These are phyloP conservation scores for Diplodia seriata DNA, from an alignment of 2,329 filamentous ascomycete genomes.

Conservation along the genomic window DNA sequence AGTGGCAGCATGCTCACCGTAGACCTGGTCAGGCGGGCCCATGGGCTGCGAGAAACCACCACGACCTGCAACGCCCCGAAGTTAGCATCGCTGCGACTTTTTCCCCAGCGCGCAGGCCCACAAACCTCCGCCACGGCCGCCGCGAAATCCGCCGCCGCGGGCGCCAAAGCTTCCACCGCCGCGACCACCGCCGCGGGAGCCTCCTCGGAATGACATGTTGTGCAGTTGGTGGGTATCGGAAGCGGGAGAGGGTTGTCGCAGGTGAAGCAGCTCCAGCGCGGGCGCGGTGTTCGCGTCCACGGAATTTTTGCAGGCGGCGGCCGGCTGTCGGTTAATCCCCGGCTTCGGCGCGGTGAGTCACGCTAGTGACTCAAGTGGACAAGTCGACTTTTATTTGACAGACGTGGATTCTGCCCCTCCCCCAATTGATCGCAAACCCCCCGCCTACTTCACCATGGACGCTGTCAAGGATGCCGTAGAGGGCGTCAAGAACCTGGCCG, in stretches of 20 bases:
- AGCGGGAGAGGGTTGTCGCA: conserved; percentile 38
- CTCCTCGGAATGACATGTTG: conserved; percentile 68
- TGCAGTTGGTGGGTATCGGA: conserved; percentile 36
- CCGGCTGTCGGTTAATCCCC: conserved; percentile 17
- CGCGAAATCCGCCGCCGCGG: conserved; percentile 58
- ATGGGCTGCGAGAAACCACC: conserved; percentile 49
- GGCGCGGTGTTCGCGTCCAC: conserved; percentile 16
- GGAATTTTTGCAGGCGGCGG: conserved; percentile 31
- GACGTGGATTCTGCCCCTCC: conserved; percentile 32
- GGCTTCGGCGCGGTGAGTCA: conserved; percentile 34
- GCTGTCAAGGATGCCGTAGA: conserved; percentile 60
- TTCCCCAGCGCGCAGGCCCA: conserved; percentile 5
- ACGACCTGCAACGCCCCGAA: conserved; percentile 41
- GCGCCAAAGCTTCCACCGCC: conserved; percentile 52
- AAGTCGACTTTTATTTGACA: conserved; percentile 28
- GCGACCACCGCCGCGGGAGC: conserved; percentile 50
- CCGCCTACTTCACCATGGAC: conserved; percentile 52
- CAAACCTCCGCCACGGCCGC: conserved; percentile 58
- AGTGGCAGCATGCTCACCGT: conserved; percentile 43
- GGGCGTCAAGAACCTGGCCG: conserved; percentile 66
- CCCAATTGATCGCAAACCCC: conserved; percentile 28
- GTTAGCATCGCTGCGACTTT: conserved; percentile 28
- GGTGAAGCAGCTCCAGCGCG: conserved; percentile 28
- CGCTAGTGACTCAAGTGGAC: conserved; percentile 27
- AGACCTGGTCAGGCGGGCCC: conserved; percentile 54